Evolutionary conservation across 2,329 filamentous ascomycete species (phyloP), one percentile per base, ranked within the genome.

Genomic region (Chrysoporthe deuterocubensis): DNA sequence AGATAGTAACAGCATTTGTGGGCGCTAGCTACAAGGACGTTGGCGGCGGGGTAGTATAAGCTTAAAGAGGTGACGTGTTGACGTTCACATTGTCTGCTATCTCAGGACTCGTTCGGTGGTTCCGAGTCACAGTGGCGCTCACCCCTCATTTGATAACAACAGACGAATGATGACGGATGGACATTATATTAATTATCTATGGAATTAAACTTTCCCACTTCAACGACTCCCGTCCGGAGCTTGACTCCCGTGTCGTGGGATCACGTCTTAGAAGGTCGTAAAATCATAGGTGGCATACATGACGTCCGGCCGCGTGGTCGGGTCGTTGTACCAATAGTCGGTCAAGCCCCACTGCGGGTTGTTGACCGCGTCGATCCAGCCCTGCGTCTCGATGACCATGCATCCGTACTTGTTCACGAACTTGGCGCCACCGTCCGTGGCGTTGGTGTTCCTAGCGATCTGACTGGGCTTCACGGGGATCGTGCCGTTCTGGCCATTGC

Each of bases 401-500:
- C 65, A 67, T 9, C 65, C 43, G 43, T 67, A 67, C 65, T 67
- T 62, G 50, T 67, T 67, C 18, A 67, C 65, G 5, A 52, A 67
- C 65, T 67, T 67, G 4, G 65, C 65, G 0, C 65, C 65, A 3
- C 65, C 65, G 32, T 48, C 65, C 6, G 65, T 4, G 8, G 60
- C 65, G 32, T 26, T 21, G 21, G 46, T 48, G 32, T 67, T 67
- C 42, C 65, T 11, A 18, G 59, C 60, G 44, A 67, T 48, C 60
- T 67, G 65, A 60, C 65, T 67, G 26, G 50, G 59, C 65, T 67
- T 67, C 40, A 62, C n/a, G 59, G 65, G 65, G 50, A 67, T 63
- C 3, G 65, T 67, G 65, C 65, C 65, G 54, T 67, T 67, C 60
- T 67, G 65, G 13, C 65, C 65, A 32, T 67, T 67, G 65, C 65